Percentiles rank a stretch among this genome's conserved stretches.
phyloP scores from a whole-genome alignment of 768 basidiomycete species.

The Agrocybe pediades region DNA sequence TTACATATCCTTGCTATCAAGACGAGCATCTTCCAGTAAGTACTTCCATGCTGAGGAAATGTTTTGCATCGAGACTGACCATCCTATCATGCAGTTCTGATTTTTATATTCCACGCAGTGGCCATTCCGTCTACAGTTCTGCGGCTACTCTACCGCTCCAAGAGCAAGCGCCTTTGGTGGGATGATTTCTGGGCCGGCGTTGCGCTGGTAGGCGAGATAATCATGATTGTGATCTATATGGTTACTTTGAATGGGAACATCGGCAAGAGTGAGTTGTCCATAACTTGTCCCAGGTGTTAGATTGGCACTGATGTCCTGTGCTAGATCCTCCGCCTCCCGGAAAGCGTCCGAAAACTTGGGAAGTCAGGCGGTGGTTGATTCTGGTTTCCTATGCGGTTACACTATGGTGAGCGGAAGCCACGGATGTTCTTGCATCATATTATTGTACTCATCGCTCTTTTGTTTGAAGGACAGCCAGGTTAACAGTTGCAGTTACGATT shows the following conservation, averaged over 20 bases:
- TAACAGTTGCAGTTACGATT: background rate
- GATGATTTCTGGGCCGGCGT: background rate
- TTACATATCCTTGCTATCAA: too few relatives aligned
- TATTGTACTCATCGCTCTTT: background rate
- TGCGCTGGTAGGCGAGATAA: background rate
- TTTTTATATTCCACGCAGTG: background rate
- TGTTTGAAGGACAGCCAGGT: background rate
- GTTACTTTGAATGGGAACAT: background rate
- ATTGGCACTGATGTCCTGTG: too few relatives aligned
- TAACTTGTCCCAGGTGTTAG: too few relatives aligned
- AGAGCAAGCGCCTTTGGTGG: background rate
- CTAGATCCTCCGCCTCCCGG: background rate
- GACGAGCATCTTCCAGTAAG: too few relatives aligned
- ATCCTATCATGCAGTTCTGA: background rate
- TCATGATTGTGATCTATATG: background rate
- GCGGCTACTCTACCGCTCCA: background rate
- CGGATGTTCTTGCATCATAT: background rate
- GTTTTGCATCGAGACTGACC: background rate
- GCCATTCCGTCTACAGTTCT: background rate
- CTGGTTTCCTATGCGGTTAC: background rate
- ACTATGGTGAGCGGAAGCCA: background rate
- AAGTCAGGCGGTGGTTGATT: background rate
- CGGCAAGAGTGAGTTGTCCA: too few relatives aligned
- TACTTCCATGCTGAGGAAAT: too few relatives aligned
- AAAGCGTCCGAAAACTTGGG: too few relatives aligned